Evolutionary conservation across 2,329 filamentous ascomycete genomes (phyloP), one percentile per base, ranked within the genome.

Genomic region (Xylariaceae sp.): DNA sequence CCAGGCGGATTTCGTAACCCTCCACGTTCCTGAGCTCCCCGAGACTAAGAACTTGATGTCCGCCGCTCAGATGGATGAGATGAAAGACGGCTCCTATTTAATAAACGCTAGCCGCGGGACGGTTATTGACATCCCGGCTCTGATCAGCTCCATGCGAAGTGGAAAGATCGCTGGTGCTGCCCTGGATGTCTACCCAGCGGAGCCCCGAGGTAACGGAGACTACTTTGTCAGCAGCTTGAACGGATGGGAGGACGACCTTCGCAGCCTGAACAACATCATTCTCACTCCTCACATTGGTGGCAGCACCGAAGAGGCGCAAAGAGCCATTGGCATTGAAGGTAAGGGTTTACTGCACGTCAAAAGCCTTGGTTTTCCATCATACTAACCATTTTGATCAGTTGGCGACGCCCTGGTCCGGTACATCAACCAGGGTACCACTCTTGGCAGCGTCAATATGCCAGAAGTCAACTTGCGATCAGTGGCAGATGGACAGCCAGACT

Each of bases 201-300:
- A 99, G 74, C 94, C 94, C 10, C 89, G 86, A 46, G 91, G 88
- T 60, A 99, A 99, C 69, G 94, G 94, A 53, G 89, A 95, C 67
- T 96, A 96, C 74, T 99, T 99, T 78, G 92, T 84, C 72, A 88
- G 83, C 69, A 77, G 82, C 44, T 79, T 99, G 54, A 96, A 96
- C 73, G 60, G 74, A 10, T 99, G 90, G 90, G 87, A 84, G 28
- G 86, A 92, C 65, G 92, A 97, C 56, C 82, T 99, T 44, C 84
- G 90, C 48, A 81, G 81, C 47, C 77, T 97, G 54, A 94, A 87
- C 74, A 99, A 99, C 75, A 78, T 99, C 61, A 96, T 99, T 62
- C 79, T 99, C 45, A 96, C 93, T 1, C 94, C 94, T 18, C 94
- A 99, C 71, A 97, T 99, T 66, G 94, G 94, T 63, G 94, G 94